Percentiles rank a stretch among this genome's conserved stretches.
These are phyloP conservation scores for Leccinum obscurum DNA, from an alignment of 768 basidiomycete genomes.

Conservation along the genomic window DNA sequence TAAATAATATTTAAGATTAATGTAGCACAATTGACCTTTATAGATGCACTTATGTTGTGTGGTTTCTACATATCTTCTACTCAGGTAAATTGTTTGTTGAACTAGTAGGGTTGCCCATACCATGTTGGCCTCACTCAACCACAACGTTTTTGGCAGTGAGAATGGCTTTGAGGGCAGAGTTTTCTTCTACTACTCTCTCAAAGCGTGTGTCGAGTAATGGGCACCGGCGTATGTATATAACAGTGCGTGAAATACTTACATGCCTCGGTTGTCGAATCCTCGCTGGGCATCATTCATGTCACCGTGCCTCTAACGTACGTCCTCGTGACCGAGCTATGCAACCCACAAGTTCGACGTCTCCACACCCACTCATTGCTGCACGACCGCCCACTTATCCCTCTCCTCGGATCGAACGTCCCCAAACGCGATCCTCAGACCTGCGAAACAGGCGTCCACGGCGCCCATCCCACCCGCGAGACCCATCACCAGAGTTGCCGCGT, in stretches of 20 bases:
- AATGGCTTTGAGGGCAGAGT: not conserved
- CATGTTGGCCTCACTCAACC: not conserved
- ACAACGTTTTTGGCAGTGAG: not conserved
- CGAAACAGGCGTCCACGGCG: constrained; percentile 78
- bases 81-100: too few species aligned
- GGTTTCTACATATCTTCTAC: too few species aligned
- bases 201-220: too few species aligned
- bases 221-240: not conserved
- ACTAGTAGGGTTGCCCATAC: not conserved
- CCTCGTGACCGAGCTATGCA: not conserved
- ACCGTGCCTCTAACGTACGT: not conserved
- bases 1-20: too few species aligned
- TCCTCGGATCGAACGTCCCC: constrained; percentile 49
- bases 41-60: not conserved
- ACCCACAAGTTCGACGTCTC: not conserved
- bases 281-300: not conserved
- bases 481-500: constrained; percentile 93
- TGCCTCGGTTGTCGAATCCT: not conserved
- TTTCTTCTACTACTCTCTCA: not conserved
- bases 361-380: constrained; percentile 24
- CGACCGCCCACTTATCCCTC: constrained; percentile 29
- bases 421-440: constrained; percentile 76
- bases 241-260: constrained; percentile 1
- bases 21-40: not conserved
- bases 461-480: constrained; percentile 86